Conservation (phyloP, 148 eudicot species). For the Vaccinium myrtillus region DNA sequence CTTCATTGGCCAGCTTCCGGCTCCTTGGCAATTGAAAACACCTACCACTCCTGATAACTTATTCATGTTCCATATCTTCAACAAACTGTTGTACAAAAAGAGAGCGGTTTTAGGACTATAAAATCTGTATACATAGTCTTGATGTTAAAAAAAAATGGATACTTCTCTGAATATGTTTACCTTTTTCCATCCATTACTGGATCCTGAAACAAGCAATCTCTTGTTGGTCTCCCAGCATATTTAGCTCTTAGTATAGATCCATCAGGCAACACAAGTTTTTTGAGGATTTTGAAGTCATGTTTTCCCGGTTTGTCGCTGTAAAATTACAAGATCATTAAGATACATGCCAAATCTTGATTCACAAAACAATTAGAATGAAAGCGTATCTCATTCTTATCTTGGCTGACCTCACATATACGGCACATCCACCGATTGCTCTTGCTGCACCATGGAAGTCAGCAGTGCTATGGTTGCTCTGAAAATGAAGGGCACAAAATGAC, state of each 20-base stretch:
- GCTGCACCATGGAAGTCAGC: slow-evolving; percentile 8
- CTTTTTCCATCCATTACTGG: slow-evolving; percentile 2
- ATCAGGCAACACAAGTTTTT: slow-evolving; percentile 1
- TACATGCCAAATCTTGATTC: not conserved
- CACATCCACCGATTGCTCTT: slow-evolving; percentile 13
- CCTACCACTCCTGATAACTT: slow-evolving; percentile 31
- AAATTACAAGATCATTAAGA: not conserved
- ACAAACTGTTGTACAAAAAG: slow-evolving; percentile 12
- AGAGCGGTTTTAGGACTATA: not conserved
- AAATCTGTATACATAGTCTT: not conserved
- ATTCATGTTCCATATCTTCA: slow-evolving; percentile 35
- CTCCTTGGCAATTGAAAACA: slow-evolving; percentile 35
- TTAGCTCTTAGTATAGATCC: slow-evolving; percentile 11
- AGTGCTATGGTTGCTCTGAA: slow-evolving; percentile 12
- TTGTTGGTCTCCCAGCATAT: not conserved
- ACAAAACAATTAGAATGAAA: not conserved
- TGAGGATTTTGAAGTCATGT: not conserved
- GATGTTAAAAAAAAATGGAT: not conserved
- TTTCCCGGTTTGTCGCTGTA: not conserved
- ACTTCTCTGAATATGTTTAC: not conserved
- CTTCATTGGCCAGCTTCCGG: slow-evolving; percentile 19
- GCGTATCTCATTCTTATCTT: not conserved
- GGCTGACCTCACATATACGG: not conserved
- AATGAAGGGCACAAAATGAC: not conserved
- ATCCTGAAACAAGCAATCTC: slow-evolving; percentile 12